Base-by-base conservation (phyloP, 2,329 filamentous ascomycete genomes). In the Pseudocercospora ulei region DNA sequence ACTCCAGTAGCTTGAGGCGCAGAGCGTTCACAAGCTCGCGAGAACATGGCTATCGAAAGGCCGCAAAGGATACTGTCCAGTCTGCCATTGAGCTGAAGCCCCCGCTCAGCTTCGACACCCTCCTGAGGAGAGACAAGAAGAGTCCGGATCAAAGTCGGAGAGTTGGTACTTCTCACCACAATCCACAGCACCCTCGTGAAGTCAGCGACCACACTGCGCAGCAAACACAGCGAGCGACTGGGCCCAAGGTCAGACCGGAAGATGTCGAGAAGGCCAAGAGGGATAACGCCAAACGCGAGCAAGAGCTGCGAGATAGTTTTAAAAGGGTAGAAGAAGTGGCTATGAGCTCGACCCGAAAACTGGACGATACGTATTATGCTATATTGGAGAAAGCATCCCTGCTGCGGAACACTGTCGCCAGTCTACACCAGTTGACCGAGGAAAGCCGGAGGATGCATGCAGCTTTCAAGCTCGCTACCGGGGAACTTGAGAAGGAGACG, bases 281-380 rank as follows among this genome's bases (percentile, higher is more conserved):
- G 28, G 61, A 52, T 48, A 59, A 58, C 53, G 62, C 39, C 55
- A 62, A 54, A 50, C 57, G 65, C 53, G 56, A 52, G 53, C 54
- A 50, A 31, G 60, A 67, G 35, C 56, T 69, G 5, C 58, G 60
- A 4, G 41, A 51, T 12, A 60, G 62, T 13, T 53, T 70, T 6
- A 60, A 64, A 35, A 50, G 48, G 33, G 66, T 86, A 7, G 56
- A 59, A 38, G 56, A 58, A 70, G 70, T 50, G 63, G 69, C 19
- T 70, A 77, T 56, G 80, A 80, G 13, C 69, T 75, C 39, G 14
- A 82, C 77, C 9, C 69, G 71, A 44, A 72, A 72, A 20, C 72
- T 88, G 26, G 81, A 87, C 57, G 74, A 80, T 42, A 78, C 78
- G 2, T 87, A 86, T 62, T 81, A 82, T 48, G 73, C 75, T 0